phyloP scores from a whole-genome alignment of 805 yeast species.

The Komagataella mondaviorum region DNA sequence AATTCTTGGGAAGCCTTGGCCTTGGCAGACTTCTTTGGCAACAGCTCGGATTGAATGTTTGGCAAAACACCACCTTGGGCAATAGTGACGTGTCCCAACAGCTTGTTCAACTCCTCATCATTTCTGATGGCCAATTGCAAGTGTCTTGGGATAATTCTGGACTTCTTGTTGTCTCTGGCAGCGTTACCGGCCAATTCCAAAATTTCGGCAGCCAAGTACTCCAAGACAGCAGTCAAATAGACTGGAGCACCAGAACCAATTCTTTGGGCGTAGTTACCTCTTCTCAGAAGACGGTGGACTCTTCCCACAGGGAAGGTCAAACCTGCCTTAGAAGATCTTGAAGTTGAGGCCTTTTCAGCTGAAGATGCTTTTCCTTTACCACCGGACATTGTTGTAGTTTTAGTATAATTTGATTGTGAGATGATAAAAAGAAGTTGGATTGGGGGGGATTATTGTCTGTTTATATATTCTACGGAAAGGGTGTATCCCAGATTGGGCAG shows the following conservation, averaged over 20 bases:
- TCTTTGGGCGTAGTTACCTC: conserved; percentile 97
- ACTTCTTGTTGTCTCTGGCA: conserved; percentile 96
- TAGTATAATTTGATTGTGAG: background rate
- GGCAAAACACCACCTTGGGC: conserved; percentile 99
- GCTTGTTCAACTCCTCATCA: conserved; percentile 91
- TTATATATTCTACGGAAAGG: background rate
- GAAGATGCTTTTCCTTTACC: conserved; percentile 93
- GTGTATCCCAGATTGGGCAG: background rate
- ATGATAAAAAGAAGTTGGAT: conserved; percentile 1
- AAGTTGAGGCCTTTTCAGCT: conserved; percentile 89
- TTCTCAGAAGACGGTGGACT: conserved; percentile 92
- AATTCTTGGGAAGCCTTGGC: conserved; percentile 47
- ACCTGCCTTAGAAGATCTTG: conserved; percentile 98
- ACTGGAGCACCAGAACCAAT: conserved; percentile 99
- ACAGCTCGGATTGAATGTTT: conserved; percentile 87
- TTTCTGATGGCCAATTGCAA: conserved; percentile 95
- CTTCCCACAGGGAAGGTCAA: conserved; percentile 99
- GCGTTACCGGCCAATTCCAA: conserved; percentile 98
- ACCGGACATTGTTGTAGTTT: conserved; percentile 33
- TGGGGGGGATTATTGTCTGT: background rate
- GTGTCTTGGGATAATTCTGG: conserved; percentile 98
- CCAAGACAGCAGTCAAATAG: conserved; percentile 91
- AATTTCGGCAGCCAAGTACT: conserved; percentile 95
- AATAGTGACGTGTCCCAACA: conserved; percentile 89
- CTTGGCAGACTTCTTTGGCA: conserved; percentile 46